These are phyloP conservation scores for Phyllosticta citriasiana DNA, from an alignment of 2,329 filamentous ascomycete species.

Conservation along the genomic window DNA sequence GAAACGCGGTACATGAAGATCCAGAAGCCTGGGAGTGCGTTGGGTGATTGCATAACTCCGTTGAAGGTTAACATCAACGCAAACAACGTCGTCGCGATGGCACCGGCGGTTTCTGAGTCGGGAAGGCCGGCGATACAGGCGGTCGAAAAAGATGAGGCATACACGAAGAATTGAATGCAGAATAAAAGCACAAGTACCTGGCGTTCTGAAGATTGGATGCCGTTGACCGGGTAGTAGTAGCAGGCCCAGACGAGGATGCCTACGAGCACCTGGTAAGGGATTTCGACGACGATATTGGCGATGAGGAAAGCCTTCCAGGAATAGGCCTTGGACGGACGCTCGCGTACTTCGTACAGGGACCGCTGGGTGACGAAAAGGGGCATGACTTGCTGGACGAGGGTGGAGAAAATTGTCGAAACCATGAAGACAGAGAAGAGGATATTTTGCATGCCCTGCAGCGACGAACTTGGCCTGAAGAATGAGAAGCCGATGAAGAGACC, in stretches of 20 bases:
- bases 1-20: constrained; percentile 64
- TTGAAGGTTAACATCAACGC: constrained; percentile 52
- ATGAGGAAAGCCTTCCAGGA: constrained; percentile 66
- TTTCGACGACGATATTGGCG: constrained; percentile 61
- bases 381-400: constrained; percentile 48
- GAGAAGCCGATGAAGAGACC: constrained; percentile 31
- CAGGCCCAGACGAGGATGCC: constrained; percentile 53
- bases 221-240: constrained; percentile 52
- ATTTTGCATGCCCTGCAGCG: constrained; percentile 35
- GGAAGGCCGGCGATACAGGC: constrained; percentile 63
- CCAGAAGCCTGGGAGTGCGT: constrained; percentile 60
- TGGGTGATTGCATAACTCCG: constrained; percentile 50
- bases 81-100: constrained; percentile 50
- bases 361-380: constrained; percentile 50
- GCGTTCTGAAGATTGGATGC: constrained; percentile 38
- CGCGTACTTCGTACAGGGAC: constrained; percentile 49
- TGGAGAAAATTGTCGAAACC: constrained; percentile 32
- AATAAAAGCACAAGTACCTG: constrained; percentile 58
- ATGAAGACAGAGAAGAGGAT: constrained; percentile 43
- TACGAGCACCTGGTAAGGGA: constrained; percentile 55
- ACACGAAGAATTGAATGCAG: constrained; percentile 57
- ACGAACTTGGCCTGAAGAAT: constrained; percentile 30
- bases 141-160: constrained; percentile 61
- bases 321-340: constrained; percentile 59
- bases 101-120: constrained; percentile 57